Percentiles rank a stretch among this genome's conserved stretches.
phyloP scores from a whole-genome alignment of 164 flowering plant species.

The Annona squamosa region DNA sequence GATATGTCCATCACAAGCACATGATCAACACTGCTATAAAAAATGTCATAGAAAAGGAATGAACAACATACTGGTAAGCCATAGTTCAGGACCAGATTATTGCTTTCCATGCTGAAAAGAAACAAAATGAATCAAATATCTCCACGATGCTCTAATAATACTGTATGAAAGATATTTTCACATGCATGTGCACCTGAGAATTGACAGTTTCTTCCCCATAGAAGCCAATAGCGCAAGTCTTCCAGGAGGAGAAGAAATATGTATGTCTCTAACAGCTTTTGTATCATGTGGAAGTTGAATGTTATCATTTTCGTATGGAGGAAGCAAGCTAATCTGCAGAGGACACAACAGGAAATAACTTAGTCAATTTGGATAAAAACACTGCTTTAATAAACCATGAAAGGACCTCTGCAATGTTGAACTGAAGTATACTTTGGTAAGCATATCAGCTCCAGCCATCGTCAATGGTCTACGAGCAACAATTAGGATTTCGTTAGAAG shows the following conservation, averaged over 20 bases:
- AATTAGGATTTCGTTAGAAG: constrained; percentile 36
- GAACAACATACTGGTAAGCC: constrained; percentile 63
- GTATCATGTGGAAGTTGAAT: constrained; percentile 49
- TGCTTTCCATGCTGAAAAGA: constrained; percentile 66
- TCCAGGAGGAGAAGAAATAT: constrained; percentile 34
- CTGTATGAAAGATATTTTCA: background rate
- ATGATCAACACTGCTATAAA: background rate
- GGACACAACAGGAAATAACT: background rate
- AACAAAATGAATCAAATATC: constrained; percentile 5
- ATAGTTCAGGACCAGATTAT: constrained; percentile 55
- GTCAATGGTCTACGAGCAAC: constrained; percentile 50
- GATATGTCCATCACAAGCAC: too few relatives aligned
- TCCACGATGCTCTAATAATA: background rate
- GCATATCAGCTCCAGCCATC: constrained; percentile 43
- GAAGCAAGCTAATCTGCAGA: constrained; percentile 62
- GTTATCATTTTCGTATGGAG: constrained; percentile 59
- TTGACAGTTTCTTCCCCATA: constrained; percentile 63
- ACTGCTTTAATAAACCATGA: background rate
- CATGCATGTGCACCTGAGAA: constrained; percentile 49
- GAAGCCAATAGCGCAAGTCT: constrained; percentile 65
- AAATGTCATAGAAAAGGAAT: background rate
- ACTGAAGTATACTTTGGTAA: constrained; percentile 54
- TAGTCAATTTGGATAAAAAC: background rate
- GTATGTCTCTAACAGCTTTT: constrained; percentile 64
- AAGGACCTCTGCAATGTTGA: background rate